Evolutionary conservation across 2,329 filamentous ascomycete genomes (phyloP), one percentile per base, ranked within the genome.

Genomic region (Akanthomyces uredinophilus): DNA sequence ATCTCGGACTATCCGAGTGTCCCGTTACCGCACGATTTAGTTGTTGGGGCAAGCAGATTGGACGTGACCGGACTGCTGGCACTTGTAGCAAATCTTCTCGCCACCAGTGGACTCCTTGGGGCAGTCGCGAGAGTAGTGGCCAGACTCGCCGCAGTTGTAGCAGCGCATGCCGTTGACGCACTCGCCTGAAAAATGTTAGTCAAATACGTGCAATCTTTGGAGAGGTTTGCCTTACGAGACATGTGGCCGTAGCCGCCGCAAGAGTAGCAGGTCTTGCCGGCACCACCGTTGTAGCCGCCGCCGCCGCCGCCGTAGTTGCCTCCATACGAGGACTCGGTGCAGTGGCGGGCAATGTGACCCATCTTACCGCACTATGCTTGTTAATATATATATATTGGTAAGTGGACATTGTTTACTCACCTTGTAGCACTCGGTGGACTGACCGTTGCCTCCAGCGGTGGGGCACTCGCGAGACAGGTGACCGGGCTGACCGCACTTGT

Each of bases 71-170:
- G 83, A 75, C 78, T 87, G 84, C 79, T 88, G 85, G 84, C 86
- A 98, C 84, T 96, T 96, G 87, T 99, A 99, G 89, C 95, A 99
- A 75, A 96, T 92, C 77, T 96, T 94, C 85, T 98, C 94, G 73
- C 88, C 86, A 68, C 86, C 85, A 70, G 87, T 86, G 64, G 91
- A 90, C 80, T 96, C 94, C 75, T 94, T 93, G 71, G 93, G 90
- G 85, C 95, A 99, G 79, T 99, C 95, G 68, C 94, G 90, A 68
- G 91, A 96, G 77, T 97, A 87, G 79, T 98, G 94, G 66, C 95
- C 94, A 70, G 94, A 90, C 82, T 97, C 92, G 73, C 86, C 86
- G 70, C 95, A 98, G 87, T 97, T 97, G 88, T 98, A 99, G 89
- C 95, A 99, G 85, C 98, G 98, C 84, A 96, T 94, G 72, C 95